A percentile compares a stretch with the other conserved stretches of the same genome.
Conservation (phyloP, 371 early-diverging fungal species). For the Sporodiniella umbellata region DNA sequence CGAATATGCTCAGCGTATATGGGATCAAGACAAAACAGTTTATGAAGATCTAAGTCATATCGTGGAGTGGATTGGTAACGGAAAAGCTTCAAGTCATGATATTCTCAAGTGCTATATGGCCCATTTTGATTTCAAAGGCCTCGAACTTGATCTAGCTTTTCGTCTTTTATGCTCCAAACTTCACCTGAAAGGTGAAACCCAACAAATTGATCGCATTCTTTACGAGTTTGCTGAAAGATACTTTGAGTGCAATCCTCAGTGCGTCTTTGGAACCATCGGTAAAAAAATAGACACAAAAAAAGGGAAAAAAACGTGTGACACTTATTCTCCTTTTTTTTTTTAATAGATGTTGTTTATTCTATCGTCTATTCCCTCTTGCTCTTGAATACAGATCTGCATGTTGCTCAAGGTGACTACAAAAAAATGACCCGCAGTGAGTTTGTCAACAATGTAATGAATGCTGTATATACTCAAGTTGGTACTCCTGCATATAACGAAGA, state of each 20-base stretch:
- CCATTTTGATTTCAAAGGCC: slow-evolving; percentile 65
- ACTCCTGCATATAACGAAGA: slow-evolving; percentile 15
- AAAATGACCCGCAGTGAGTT: slow-evolving; percentile 55
- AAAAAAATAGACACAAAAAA: neutral
- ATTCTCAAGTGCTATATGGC: slow-evolving; percentile 66
- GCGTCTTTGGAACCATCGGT: slow-evolving; percentile 35
- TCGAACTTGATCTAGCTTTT: slow-evolving; percentile 72
- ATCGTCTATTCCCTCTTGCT: slow-evolving; percentile 80
- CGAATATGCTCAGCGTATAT: slow-evolving; percentile 36
- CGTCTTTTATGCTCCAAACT: slow-evolving; percentile 68
- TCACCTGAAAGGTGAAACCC: slow-evolving; percentile 80
- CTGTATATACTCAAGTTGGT: slow-evolving; percentile 24
- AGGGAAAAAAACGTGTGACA: neutral
- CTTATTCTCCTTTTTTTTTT: neutral
- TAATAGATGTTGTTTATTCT: slow-evolving; percentile 69
- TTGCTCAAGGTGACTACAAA: slow-evolving; percentile 59
- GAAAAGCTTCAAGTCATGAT: slow-evolving; percentile 45
- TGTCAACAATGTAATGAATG: slow-evolving; percentile 45
- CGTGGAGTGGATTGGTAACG: slow-evolving; percentile 43
- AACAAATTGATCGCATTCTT: slow-evolving; percentile 80
- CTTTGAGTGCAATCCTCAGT: slow-evolving; percentile 68
- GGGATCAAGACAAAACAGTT: slow-evolving; percentile 40
- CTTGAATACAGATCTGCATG: slow-evolving; percentile 88
- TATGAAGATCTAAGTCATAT: slow-evolving; percentile 27
- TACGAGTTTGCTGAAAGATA: slow-evolving; percentile 68